Evolutionary conservation across 352 stramenopile species (phyloP).

Genomic region (Globisporangium canariense): DNA sequence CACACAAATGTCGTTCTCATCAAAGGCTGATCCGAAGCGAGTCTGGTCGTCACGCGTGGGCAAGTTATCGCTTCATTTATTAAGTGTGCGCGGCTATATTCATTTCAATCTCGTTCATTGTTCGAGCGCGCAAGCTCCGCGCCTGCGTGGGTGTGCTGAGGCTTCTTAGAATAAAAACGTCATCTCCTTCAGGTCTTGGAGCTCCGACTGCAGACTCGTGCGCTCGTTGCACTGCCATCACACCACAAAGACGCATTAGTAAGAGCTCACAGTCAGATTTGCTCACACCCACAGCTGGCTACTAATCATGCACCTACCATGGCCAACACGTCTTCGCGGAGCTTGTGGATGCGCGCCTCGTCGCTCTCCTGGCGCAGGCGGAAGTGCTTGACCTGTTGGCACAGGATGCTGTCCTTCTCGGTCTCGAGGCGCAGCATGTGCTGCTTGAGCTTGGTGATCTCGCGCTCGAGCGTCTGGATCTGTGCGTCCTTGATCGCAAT

Average conservation of each 20-base stretch:
- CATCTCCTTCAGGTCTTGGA: constrained; percentile 58
- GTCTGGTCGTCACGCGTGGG: background rate
- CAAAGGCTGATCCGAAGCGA: background rate
- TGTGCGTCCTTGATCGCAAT: constrained; percentile 50
- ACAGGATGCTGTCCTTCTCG: constrained; percentile 59
- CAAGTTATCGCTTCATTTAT: background rate
- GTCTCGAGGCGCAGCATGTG: constrained; percentile 36
- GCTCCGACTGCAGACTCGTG: constrained; percentile 46
- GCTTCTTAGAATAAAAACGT: constrained; percentile 35
- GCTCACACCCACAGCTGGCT: background rate
- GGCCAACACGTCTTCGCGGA: constrained; percentile 51
- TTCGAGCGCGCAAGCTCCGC: background rate
- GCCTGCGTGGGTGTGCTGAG: background rate
- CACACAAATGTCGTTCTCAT: background rate
- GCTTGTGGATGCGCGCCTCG: constrained; percentile 43
- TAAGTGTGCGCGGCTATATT: background rate
- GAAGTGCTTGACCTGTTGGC: constrained; percentile 45
- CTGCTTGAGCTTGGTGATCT: constrained; percentile 47
- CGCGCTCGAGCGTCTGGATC: constrained; percentile 55
- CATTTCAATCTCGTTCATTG: background rate
- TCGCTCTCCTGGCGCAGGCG: constrained; percentile 40
- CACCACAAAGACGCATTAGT: background rate
- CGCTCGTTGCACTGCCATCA: constrained; percentile 48
- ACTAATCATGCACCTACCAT: constrained; percentile 33
- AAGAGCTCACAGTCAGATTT: background rate